phyloP scores from a whole-genome alignment of 2,329 filamentous ascomycete genomes.

The Diaporthe sp. region DNA sequence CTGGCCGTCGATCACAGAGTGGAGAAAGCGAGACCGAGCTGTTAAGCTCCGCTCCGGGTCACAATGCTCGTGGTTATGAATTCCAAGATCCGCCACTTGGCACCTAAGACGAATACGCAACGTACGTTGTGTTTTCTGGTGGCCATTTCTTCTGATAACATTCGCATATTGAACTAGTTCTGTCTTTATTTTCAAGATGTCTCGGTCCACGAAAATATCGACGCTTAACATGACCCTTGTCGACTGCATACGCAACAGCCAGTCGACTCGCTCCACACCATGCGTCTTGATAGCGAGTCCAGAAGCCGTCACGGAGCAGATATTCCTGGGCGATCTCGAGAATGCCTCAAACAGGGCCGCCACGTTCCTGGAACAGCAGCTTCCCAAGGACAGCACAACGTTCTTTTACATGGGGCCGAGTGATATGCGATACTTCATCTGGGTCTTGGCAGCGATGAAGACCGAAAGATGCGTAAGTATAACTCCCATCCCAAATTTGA shows the following conservation, averaged over 20 bases:
- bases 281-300: neutral
- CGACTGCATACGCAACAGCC: neutral
- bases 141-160: neutral
- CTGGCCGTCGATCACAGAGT: neutral
- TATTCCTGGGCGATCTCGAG: neutral
- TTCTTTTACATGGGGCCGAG: slow-evolving; percentile 33
- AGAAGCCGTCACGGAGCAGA: neutral
- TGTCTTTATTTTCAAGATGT: neutral
- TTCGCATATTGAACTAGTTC: neutral
- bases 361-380: neutral
- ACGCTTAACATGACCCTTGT: neutral
- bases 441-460: slow-evolving; percentile 34
- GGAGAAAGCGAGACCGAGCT: neutral
- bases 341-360: slow-evolving; percentile 20
- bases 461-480: slow-evolving; percentile 1
- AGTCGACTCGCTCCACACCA: neutral
- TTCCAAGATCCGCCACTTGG: neutral
- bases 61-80: neutral
- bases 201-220: neutral
- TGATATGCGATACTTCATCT: slow-evolving; percentile 33
- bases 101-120: neutral
- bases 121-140: neutral
- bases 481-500: neutral
- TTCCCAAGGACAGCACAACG: neutral
- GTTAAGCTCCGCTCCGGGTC: neutral